These are phyloP conservation scores for Gracilaria gracilis DNA, from an alignment of 23 red algal genomes.

Conservation along the genomic window DNA sequence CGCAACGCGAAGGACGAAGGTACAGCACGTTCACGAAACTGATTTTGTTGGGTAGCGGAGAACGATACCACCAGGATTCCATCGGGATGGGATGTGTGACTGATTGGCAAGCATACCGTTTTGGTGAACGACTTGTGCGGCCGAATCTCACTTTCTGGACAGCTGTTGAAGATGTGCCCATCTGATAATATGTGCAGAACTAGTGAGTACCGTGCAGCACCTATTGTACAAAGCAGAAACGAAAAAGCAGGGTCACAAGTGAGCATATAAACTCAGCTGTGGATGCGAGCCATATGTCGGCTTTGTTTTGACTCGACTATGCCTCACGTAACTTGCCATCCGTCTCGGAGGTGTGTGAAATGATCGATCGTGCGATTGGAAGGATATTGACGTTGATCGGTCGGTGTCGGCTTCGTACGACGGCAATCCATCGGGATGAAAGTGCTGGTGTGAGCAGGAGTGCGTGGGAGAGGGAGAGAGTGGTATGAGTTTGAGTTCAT, in stretches of 20 bases:
- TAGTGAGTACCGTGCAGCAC: background rate
- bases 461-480: background rate
- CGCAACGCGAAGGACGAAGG: no score
- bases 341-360: background rate
- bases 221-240: background rate
- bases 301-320: background rate
- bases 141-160: background rate
- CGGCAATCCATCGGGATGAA: background rate
- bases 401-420: background rate
- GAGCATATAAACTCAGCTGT: background rate
- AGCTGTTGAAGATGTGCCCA: background rate
- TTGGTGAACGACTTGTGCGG: background rate
- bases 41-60: no score
- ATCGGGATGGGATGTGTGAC: background rate
- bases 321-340: background rate
- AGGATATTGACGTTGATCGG: background rate
- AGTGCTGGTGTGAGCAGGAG: slow-evolving; percentile 9
- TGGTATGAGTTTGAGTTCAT: slow-evolving; percentile 54
- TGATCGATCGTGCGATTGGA: background rate
- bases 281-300: background rate
- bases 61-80: no score
- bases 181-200: background rate
- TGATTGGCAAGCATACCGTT: background rate
- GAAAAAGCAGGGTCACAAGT: background rate
- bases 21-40: no score